A percentile compares a stretch with the other conserved stretches of the same genome.
These are phyloP conservation scores for Pyricularia sp. DNA, from an alignment of 2,329 filamentous ascomycete genomes.

Conservation along the genomic window DNA sequence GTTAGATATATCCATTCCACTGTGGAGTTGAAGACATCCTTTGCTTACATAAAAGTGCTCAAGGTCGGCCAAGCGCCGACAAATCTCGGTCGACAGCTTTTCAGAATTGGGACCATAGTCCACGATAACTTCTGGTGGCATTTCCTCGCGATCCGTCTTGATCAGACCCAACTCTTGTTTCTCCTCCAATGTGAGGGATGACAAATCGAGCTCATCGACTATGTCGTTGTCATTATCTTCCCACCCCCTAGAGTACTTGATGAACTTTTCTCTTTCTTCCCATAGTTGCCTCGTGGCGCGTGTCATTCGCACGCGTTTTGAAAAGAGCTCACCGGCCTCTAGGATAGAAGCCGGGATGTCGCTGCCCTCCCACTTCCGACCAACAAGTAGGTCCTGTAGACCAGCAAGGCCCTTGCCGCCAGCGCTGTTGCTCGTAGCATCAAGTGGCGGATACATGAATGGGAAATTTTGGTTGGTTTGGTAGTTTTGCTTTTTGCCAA, in stretches of 20 bases:
- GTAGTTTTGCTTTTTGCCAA: conserved; percentile 97
- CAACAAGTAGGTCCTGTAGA: conserved; percentile 69
- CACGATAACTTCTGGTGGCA: conserved; percentile 20
- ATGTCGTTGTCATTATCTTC: conserved; percentile 39
- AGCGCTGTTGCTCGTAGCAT: conserved; percentile 78
- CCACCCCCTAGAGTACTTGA: conserved; percentile 91
- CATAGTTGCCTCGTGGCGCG: conserved; percentile 87
- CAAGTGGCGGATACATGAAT: conserved; percentile 90
- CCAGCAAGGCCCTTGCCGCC: conserved; percentile 82
- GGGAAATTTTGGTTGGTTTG: conserved; percentile 99
- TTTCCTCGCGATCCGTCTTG: conserved; percentile 27
- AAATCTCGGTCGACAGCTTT: conserved; percentile 42
- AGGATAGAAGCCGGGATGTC: conserved; percentile 91
- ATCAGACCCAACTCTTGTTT: conserved; percentile 37
- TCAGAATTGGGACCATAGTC: conserved; percentile 43
- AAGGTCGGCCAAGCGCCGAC: conserved; percentile 60
- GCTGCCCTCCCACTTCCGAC: conserved; percentile 83
- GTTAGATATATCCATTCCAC: conserved; percentile 17
- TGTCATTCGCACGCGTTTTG: conserved; percentile 81
- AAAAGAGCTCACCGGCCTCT: conserved; percentile 89
- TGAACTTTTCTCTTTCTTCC: conserved; percentile 85
- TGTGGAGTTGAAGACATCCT: no score
- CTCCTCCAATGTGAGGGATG: conserved; percentile 27
- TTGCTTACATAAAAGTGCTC: conserved; percentile 76
- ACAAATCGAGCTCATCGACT: conserved; percentile 28